phyloP scores from a whole-genome alignment of 352 stramenopile species.

The Phytopythium cucurbitacearum region DNA sequence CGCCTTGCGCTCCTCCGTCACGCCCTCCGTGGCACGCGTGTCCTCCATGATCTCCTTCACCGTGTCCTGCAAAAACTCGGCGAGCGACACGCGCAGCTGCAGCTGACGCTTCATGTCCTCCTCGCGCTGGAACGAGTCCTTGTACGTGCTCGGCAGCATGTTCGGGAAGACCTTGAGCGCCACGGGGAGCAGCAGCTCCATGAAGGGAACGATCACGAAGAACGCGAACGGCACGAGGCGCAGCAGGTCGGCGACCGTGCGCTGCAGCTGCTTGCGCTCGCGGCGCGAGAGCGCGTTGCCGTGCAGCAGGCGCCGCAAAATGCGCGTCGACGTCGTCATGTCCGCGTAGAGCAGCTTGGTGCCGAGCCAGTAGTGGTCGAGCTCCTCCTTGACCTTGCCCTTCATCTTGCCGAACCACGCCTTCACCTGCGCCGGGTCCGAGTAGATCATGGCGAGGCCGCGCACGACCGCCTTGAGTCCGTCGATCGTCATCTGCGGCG shows the following conservation, averaged over 20 bases:
- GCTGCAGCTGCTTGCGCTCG: conserved; percentile 96
- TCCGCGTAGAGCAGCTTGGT: conserved; percentile 96
- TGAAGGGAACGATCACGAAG: conserved; percentile 98
- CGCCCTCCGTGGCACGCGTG: conserved; percentile 71
- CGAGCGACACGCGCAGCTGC: conserved; percentile 93
- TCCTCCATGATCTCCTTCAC: conserved; percentile 89
- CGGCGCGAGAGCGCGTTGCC: conserved; percentile 93
- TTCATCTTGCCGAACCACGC: conserved; percentile 65
- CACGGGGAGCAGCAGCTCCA: conserved; percentile 97
- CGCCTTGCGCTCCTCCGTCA: conserved; percentile 71
- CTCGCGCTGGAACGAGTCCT: conserved; percentile 94
- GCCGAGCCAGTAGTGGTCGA: conserved; percentile 96
- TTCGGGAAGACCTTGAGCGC: conserved; percentile 98
- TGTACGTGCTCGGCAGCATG: conserved; percentile 98
- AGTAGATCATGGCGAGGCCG: conserved; percentile 57
- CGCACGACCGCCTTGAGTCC: conserved; percentile 49
- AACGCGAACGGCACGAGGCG: conserved; percentile 97
- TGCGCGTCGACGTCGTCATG: conserved; percentile 91
- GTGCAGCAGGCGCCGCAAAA: conserved; percentile 88
- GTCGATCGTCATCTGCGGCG: conserved; percentile 51
- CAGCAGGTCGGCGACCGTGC: conserved; percentile 95
- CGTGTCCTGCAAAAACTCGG: conserved; percentile 97
- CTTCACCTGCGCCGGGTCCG: conserved; percentile 57
- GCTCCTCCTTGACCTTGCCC: conserved; percentile 85
- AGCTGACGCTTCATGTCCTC: conserved; percentile 98